Percentiles rank a stretch among this genome's conserved stretches.
phyloP scores from a whole-genome alignment of 2,329 filamentous ascomycete species.

The Didymella arachidicola region DNA sequence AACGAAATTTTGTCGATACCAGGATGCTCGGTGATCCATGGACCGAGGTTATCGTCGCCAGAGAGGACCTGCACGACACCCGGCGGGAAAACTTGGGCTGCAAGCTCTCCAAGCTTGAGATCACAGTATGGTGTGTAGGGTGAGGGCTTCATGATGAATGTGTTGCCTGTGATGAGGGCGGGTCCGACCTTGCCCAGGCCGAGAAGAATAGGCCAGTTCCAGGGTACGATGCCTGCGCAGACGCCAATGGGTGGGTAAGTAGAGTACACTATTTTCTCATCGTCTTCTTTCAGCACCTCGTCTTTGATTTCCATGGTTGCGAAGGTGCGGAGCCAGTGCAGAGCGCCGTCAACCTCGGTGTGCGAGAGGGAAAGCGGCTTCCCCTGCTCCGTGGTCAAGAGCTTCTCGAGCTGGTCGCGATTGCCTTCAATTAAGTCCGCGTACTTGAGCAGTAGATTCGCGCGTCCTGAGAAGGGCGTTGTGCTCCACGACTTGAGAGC shows the following conservation, averaged over 20 bases:
- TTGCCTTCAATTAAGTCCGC: slow-evolving; percentile 33
- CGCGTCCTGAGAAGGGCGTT: slow-evolving; percentile 31
- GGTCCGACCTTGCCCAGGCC: slow-evolving; percentile 63
- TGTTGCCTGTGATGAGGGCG: slow-evolving; percentile 64
- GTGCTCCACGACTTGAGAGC: slow-evolving; percentile 56
- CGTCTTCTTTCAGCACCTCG: slow-evolving; percentile 50
- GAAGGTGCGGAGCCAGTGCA: slow-evolving; percentile 44
- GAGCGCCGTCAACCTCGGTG: slow-evolving; percentile 24
- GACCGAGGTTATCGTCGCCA: slow-evolving; percentile 67
- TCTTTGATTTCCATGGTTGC: slow-evolving; percentile 44
- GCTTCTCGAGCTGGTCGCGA: slow-evolving; percentile 29
- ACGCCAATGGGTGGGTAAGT: slow-evolving; percentile 57
- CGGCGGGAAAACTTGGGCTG: slow-evolving; percentile 64
- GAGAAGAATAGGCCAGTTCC: slow-evolving; percentile 53
- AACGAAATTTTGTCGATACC: slow-evolving; percentile 69
- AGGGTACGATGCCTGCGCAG: slow-evolving; percentile 50
- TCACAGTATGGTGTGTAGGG: slow-evolving; percentile 64
- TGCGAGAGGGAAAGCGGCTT: slow-evolving; percentile 34
- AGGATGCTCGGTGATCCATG: slow-evolving; percentile 65
- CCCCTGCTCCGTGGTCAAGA: slow-evolving; percentile 37
- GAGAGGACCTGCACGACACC: slow-evolving; percentile 68
- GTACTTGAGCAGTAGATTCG: slow-evolving; percentile 27
- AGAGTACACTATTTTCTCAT: slow-evolving; percentile 54
- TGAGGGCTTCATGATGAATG: slow-evolving; percentile 65
- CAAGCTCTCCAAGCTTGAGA: slow-evolving; percentile 67